phyloP scores from a whole-genome alignment of 2,329 filamentous ascomycete species.

The Apiospora pterosperma region DNA sequence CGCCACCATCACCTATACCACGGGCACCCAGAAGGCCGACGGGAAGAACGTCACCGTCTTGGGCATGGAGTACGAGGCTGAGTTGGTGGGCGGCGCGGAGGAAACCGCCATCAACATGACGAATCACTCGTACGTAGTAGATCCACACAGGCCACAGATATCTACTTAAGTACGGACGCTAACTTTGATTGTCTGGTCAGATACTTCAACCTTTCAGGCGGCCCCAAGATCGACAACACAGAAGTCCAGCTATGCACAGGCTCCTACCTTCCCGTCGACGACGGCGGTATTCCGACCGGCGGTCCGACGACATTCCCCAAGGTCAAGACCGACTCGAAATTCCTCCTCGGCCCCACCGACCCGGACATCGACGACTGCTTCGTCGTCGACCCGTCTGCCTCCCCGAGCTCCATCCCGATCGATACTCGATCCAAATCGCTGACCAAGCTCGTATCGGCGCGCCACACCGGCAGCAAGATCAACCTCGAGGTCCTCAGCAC shows the following conservation, averaged over 20 bases:
- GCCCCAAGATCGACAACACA: conserved; percentile 51
- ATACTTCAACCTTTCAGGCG: conserved; percentile 63
- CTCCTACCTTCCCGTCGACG: conserved; percentile 71
- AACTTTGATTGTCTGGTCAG: conserved; percentile 24
- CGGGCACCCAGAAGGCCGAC: conserved; percentile 60
- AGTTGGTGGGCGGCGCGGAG: conserved; percentile 73
- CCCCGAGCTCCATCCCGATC: conserved; percentile 56
- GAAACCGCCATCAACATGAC: conserved; percentile 93
- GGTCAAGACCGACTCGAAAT: conserved; percentile 62
- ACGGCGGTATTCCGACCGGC: conserved; percentile 69
- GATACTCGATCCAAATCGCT: conserved; percentile 65
- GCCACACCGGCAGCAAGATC: conserved; percentile 70
- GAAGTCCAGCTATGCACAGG: conserved; percentile 64
- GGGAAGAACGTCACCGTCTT: conserved; percentile 67
- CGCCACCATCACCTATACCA: conserved; percentile 73
- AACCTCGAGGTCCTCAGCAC: conserved; percentile 87
- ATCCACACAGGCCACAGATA: not conserved
- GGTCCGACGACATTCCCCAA: conserved; percentile 62
- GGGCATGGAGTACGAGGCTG: conserved; percentile 85
- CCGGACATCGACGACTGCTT: conserved; percentile 92
- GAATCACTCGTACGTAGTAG: conserved; percentile 74
- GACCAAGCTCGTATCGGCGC: conserved; percentile 65
- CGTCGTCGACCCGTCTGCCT: conserved; percentile 57
- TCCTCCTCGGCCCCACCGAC: conserved; percentile 66
- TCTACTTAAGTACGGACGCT: not conserved